Evolutionary conservation across 106 monocot species (phyloP), one percentile per base, ranked within the genome.

Genomic region (Dendrobium chrysotoxum): DNA sequence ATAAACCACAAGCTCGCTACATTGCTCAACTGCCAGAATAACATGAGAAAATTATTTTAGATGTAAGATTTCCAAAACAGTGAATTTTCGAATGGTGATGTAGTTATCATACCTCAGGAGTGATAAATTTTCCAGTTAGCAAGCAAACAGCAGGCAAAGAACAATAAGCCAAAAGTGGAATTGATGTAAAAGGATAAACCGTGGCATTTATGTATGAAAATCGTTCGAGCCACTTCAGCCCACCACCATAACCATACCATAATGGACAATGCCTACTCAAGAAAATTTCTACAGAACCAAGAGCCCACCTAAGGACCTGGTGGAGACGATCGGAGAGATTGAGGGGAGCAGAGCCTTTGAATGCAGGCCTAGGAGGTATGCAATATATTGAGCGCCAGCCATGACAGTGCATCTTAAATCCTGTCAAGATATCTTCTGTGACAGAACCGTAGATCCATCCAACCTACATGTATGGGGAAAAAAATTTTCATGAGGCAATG

Each of bases 131-230:
- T 38, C 90, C 90, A 35, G 88, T 88, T 26, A 90, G 86, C 85
- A 87, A 79, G 78, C 90, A 88, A 40, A 88, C 77, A 11, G 90
- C 87, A 72, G 85, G 88, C 79, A 92, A 77, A 2, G 87, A 82
- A 82, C 92, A 92, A 80, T 92, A 92, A 28, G 87, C 87, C 35
- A 75, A 81, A 4, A 35, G 64, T 4, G 82, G 79, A 79, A 88
- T 75, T 18, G 84, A 84, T 5, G 85, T 83, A 57, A 77, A 84
- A 44, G 82, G 82, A 64, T 82, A 84, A 25, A 87, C 79, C 30
- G 86, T 86, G 7, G 90, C 83, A 71, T 92, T 92, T n/a, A 92
- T 87, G 84, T 92, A 92, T 25, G 91, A 85, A 13, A 92, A 78
- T 31, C 91, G 65, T 57, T 92, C 89, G 30, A 92, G 68, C 83